A percentile compares a stretch with the other conserved stretches of the same genome.
phyloP scores from a whole-genome alignment of 495 filamentous ascomycete genomes.

The Penicillium desertorum region DNA sequence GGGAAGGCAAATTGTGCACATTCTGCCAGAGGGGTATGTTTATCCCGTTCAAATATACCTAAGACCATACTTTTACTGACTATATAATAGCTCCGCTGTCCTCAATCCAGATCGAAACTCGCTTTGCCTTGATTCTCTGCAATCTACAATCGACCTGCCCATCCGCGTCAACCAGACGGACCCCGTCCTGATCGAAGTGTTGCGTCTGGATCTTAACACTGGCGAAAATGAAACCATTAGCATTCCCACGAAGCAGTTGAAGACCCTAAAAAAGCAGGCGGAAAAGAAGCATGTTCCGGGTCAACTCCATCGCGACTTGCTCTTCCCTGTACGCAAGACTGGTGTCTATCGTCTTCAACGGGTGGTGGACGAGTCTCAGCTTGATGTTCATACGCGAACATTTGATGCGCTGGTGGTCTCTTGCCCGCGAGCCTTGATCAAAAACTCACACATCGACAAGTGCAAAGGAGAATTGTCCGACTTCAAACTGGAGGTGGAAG shows the following conservation, averaged over 20 bases:
- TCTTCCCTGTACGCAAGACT: constrained; percentile 70
- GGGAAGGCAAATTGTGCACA: constrained; percentile 94
- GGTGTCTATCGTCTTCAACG: constrained; percentile 81
- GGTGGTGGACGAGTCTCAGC: constrained; percentile 87
- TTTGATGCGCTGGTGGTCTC: constrained; percentile 77
- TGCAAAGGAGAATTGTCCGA: constrained; percentile 88
- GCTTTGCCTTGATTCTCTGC: constrained; percentile 72
- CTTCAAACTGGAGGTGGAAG: constrained; percentile 75
- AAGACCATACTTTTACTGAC: constrained; percentile 24
- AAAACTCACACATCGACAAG: constrained; percentile 59
- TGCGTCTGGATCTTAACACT: constrained; percentile 79
- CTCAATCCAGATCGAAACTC: constrained; percentile 75
- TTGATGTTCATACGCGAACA: constrained; percentile 76
- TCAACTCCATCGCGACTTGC: constrained; percentile 53
- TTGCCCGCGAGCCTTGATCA: constrained; percentile 77
- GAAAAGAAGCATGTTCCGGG: constrained; percentile 49
- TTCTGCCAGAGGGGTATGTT: constrained; percentile 86
- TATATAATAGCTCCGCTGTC: constrained; percentile 65
- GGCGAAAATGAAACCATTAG: constrained; percentile 74
- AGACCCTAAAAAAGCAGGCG: constrained; percentile 62
- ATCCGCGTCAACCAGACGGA: constrained; percentile 90
- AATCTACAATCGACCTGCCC: constrained; percentile 64
- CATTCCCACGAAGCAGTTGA: constrained; percentile 68
- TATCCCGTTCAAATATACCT: neutral
- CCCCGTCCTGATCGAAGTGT: constrained; percentile 79